Evolutionary conservation across 768 basidiomycete species (phyloP), one percentile per base, ranked within the genome.

Genomic region (Podaxis rugospora): DNA sequence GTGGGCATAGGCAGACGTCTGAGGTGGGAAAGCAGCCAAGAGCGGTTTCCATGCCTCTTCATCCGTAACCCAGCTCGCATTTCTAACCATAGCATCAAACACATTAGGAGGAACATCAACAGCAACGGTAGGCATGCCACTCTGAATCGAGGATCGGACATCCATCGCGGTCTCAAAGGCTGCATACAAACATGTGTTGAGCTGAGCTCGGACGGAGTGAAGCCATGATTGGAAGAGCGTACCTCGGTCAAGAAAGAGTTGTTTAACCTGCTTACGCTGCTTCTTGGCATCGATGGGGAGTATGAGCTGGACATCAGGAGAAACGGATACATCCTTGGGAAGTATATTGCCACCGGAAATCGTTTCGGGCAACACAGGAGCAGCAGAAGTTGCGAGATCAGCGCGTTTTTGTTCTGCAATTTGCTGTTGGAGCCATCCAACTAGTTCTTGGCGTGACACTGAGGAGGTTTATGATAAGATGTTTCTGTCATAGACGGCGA

Each of bases 321-420:
- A 64, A 10, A 63, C 62, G 11, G 70, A 53, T 5, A 67, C 39
- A 42, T 82, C 81, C 63, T 79, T 81, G 37, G 74, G 67, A 1
- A 78, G 67, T 1, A 75, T 64, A 49, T 75, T 72, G 25, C 76
- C 62, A 23, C 70, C 66, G 2, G 70, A 62, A 14, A 62, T 46
- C 11, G 66, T 64, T 16, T 85, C 83, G 0, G 79, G 71, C 7
- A 80, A 70, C 2, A 71, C 69, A 0, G 78, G 73, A 14, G 65
- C 84, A 2, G 87, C 88, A 10, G 86, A 83, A 0, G 87, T 87
- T 6, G 83, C 75, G 1, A 82, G 72, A 65, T 94, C 92, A 25
- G 86, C 78, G 1, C 87, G 86, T 68, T 87, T 89, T 73, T 93
- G 92, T 64, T 93, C 91, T 0, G 86, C 76, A 16, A 94, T 89